Evolutionary conservation across 441 rosid species (phyloP).

Genomic region (Gossypium armourianum): DNA sequence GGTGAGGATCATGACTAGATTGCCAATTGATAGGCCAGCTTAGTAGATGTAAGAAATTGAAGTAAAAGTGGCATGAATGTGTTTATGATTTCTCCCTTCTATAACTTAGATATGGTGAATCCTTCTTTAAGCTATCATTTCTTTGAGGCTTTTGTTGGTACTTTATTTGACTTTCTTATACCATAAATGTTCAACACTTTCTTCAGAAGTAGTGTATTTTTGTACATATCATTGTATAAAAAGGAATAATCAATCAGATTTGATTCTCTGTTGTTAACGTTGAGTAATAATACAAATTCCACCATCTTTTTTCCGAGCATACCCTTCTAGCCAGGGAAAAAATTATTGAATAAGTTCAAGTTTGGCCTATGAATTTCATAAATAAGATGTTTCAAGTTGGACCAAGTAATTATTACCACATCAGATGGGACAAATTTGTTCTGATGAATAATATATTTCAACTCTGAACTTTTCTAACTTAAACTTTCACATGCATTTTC

Average conservation of each 20-base stretch:
- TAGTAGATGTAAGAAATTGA: constrained; percentile 11
- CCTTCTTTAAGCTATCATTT: background rate
- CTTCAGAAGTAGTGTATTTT: background rate
- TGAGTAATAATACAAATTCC: background rate
- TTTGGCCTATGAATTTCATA: background rate
- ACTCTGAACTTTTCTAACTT: constrained; percentile 10
- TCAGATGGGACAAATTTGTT: background rate
- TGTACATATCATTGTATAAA: background rate
- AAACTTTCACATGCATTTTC: constrained; percentile 1
- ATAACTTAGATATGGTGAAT: background rate
- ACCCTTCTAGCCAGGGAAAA: background rate
- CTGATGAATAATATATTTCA: background rate
- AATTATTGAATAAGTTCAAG: constrained; percentile 3
- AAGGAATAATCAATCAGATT: constrained; percentile 1
- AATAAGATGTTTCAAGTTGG: background rate
- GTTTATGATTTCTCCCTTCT: background rate
- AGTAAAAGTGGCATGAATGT: background rate
- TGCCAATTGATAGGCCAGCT: constrained; percentile 13
- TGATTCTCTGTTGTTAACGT: background rate
- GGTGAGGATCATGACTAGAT: constrained; percentile 43
- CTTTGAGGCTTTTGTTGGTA: background rate
- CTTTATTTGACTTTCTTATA: background rate
- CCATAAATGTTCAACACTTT: background rate
- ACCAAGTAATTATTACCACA: background rate
- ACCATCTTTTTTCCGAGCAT: background rate